Base-by-base conservation (phyloP, 805 yeast species). In the Hanseniaspora thailandica region DNA sequence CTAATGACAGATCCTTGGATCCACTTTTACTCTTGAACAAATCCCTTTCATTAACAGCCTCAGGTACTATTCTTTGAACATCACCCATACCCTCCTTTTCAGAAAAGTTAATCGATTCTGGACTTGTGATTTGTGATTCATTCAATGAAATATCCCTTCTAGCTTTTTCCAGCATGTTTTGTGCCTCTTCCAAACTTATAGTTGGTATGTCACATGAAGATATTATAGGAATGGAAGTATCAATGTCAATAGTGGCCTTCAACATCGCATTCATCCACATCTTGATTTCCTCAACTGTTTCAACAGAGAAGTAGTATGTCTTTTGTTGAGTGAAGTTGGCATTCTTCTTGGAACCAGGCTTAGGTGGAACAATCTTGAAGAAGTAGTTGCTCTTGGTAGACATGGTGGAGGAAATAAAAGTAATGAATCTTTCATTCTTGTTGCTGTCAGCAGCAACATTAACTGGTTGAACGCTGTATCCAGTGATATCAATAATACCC, bases 121-220 rank as follows among this genome's bases (percentile, higher is more conserved):
- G 26, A 19, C 28, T 38, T 22, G 9, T 17, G 12, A 13, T 22
- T 13, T 38, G 41, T 5, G 28, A 38, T 7, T 20, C 4, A 12
- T 6, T 23, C 25, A 38, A 22, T 13, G 41, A 38, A 17, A 38
- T 22, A 13, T 78, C 86, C 61, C 83, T 93, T 62, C 94, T 75
- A 0, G 95, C 93, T 59, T 82, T 84, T 2, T 86, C 82, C 61
- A 87, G 72, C 66, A 93, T 67, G 61, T 82, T 95, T 67, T 87
- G 95, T 0, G 98, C 98, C 60, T 80, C 81, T 46, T 80, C 78
- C 57, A 93, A 71, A 10, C 95, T 81, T 8, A 93, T 88, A 0
- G 97, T 90, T n/a, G 98, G 97, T 0, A 97, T 87, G 12, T 84
- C 82, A 66, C 95, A 90, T 15, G 96, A 84, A 56, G 95, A 84